These are phyloP conservation scores for Lactifluus volemus DNA, from an alignment of 768 basidiomycete genomes.

Conservation along the genomic window DNA sequence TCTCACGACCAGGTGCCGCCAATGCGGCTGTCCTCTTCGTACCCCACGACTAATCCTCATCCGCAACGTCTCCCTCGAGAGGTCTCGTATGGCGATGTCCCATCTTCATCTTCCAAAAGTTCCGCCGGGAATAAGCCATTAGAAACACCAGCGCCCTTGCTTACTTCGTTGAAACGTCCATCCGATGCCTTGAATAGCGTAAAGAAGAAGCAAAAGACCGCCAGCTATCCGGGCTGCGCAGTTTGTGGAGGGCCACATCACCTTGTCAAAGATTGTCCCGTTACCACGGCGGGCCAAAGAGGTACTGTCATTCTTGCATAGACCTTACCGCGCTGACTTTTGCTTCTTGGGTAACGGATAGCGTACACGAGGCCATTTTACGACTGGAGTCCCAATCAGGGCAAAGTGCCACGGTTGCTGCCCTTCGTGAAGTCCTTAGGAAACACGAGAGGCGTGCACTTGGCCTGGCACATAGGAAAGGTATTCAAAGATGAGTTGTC, in stretches of 20 bases:
- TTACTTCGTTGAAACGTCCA: conserved; percentile 25
- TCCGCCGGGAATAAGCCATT: background rate
- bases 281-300: conserved; percentile 44
- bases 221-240: conserved; percentile 31
- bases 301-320: conserved; percentile 30
- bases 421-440: conserved; percentile 32
- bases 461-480: background rate
- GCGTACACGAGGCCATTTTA: conserved; percentile 36
- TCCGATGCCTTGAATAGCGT: conserved; percentile 17
- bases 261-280: conserved; percentile 51
- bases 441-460: conserved; percentile 1
- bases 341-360: conserved; percentile 24
- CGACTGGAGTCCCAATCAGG: conserved; percentile 36
- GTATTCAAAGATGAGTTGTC: background rate
- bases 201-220: conserved; percentile 31
- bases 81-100: background rate
- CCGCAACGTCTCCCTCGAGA: background rate
- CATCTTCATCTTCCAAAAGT: background rate
- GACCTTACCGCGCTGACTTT: background rate
- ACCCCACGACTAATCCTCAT: background rate
- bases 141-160: background rate
- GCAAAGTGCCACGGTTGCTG: conserved; percentile 28
- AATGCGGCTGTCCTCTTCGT: background rate
- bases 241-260: conserved; percentile 39
- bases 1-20: background rate